phyloP scores from a whole-genome alignment of 352 stramenopile species.

The Lagenidium giganteum region DNA sequence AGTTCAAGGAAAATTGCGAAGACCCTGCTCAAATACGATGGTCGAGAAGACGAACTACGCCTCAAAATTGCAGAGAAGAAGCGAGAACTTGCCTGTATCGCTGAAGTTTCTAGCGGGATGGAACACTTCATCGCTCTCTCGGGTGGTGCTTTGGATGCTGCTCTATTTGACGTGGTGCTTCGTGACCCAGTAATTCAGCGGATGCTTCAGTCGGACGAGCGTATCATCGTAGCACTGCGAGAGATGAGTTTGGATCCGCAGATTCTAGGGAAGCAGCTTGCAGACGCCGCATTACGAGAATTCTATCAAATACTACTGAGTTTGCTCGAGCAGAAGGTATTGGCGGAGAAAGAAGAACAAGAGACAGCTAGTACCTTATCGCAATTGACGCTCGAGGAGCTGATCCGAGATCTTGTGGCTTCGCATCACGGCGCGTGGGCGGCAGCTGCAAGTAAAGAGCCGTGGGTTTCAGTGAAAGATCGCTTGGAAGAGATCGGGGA shows the following conservation, averaged over 20 bases:
- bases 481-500: constrained; percentile 56
- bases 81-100: constrained; percentile 7
- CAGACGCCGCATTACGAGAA: constrained; percentile 28
- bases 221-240: constrained; percentile 43
- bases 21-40: constrained; percentile 19
- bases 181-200: constrained; percentile 33
- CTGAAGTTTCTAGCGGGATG: constrained; percentile 8
- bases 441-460: constrained; percentile 9
- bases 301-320: constrained; percentile 54
- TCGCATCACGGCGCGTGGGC: constrained; percentile 10
- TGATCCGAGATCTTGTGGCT: constrained; percentile 21
- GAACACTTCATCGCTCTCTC: constrained; percentile 2
- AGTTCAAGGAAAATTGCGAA: constrained; percentile 14
- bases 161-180: constrained; percentile 47
- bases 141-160: constrained; percentile 10
- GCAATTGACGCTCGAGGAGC: constrained; percentile 23
- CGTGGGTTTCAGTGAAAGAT: constrained; percentile 26
- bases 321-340: constrained; percentile 14
- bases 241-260: constrained; percentile 66
- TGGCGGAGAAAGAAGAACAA: constrained; percentile 8
- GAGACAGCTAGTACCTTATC: not conserved
- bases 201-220: constrained; percentile 30
- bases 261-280: constrained; percentile 38
- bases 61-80: constrained; percentile 15
- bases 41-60: constrained; percentile 8